Percentiles rank a stretch among this genome's conserved stretches.
Conservation (phyloP, 176 grass and related monocot genomes). For the Cenchrus americanus region DNA sequence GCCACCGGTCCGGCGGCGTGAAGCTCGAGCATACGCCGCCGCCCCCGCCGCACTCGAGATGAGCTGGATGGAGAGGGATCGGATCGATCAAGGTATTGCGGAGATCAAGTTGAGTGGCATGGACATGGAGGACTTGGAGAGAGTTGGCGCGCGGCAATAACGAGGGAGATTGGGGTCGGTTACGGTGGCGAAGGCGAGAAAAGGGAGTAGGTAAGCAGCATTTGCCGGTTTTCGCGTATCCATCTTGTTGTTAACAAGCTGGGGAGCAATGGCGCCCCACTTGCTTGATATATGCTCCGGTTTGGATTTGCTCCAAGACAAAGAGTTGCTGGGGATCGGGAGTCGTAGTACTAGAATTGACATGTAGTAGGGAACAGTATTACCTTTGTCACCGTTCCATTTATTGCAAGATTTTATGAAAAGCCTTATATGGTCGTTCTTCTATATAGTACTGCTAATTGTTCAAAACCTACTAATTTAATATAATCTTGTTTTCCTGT, state of each 20-base stretch:
- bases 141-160: constrained; percentile 41
- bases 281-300: constrained; percentile 37
- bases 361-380: constrained; percentile 55
- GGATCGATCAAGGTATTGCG: constrained; percentile 24
- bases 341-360: constrained; percentile 54
- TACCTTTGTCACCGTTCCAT: constrained; percentile 53
- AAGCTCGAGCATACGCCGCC: constrained; percentile 56
- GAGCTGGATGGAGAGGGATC: constrained; percentile 10
- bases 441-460: not conserved
- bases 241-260: constrained; percentile 52
- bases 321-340: not conserved
- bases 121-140: constrained; percentile 15
- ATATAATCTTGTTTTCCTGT: not conserved
- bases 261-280: constrained; percentile 54
- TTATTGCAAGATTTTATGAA: constrained; percentile 56
- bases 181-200: constrained; percentile 38
- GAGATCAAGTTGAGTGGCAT: constrained; percentile 30
- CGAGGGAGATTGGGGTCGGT: constrained; percentile 47
- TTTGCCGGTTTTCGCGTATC: constrained; percentile 68
- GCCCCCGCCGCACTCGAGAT: constrained; percentile 51
- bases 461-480: not conserved
- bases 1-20: constrained; percentile 54
- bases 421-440: constrained; percentile 16
- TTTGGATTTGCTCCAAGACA: constrained; percentile 54
- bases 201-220: constrained; percentile 67